Conservation (phyloP, 106 monocot species). For the Agapanthus africanus region DNA sequence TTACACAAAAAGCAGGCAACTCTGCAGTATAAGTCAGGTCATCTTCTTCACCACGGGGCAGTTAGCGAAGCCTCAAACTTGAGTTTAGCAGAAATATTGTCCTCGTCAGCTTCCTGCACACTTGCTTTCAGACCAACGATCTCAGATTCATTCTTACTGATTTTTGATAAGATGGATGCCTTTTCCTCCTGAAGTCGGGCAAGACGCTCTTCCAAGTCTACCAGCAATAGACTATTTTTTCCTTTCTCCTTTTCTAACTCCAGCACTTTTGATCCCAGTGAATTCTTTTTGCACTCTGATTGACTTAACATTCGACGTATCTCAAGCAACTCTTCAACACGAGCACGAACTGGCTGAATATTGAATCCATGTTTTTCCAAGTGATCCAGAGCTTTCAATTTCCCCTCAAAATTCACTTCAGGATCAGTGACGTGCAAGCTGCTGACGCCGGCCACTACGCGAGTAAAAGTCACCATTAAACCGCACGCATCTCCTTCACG, state of each 20-base stretch:
- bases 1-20: too few species aligned
- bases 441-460: neutral
- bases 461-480: neutral
- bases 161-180: neutral
- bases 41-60: constrained; percentile 6
- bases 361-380: constrained; percentile 6
- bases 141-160: neutral
- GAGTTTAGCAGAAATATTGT: neutral
- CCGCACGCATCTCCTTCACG: constrained; percentile 6
- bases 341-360: neutral
- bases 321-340: neutral
- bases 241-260: neutral
- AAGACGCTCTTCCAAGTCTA: neutral
- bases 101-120: neutral
- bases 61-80: neutral
- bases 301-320: neutral
- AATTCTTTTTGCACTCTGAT: neutral
- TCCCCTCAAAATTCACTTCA: neutral
- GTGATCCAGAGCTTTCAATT: constrained; percentile 3
- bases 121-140: neutral
- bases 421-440: neutral
- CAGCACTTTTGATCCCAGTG: neutral
- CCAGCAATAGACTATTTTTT: neutral
- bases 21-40: too few species aligned
- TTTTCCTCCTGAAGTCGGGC: neutral